phyloP scores from a whole-genome alignment of 331 rosid species.

The Phaseolus coccineus region DNA sequence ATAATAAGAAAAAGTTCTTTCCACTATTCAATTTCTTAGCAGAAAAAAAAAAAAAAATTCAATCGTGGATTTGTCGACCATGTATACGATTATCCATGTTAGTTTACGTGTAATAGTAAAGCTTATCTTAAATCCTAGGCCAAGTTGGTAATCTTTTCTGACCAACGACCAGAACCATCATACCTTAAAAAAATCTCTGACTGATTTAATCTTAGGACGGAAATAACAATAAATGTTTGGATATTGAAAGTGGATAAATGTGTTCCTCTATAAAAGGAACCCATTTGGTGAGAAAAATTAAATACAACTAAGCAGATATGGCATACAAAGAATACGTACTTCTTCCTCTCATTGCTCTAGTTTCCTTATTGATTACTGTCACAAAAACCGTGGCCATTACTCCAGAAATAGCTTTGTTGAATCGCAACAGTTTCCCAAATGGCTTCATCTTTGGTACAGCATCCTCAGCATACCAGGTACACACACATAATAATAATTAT shows the following conservation, averaged over 20 bases:
- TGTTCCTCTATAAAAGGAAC: background rate
- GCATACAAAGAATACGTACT: background rate
- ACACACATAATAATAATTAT: background rate
- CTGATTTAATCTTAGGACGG: background rate
- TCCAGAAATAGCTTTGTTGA: constrained; percentile 23
- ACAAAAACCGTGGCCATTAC: background rate
- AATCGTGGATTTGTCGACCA: too few relatives aligned
- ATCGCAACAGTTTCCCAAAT: constrained; percentile 46
- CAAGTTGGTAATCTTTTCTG: background rate
- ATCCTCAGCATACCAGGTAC: constrained; percentile 44
- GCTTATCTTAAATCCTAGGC: too few relatives aligned
- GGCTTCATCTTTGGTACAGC: constrained; percentile 56
- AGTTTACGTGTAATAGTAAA: too few relatives aligned
- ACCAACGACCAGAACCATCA: too few relatives aligned
- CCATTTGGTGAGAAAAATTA: background rate
- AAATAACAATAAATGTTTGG: background rate
- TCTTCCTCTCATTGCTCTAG: constrained; percentile 3
- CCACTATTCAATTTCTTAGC: background rate
- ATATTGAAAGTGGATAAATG: background rate
- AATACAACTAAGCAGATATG: background rate
- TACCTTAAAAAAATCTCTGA: too few relatives aligned
- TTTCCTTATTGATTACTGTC: background rate
- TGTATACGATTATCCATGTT: too few relatives aligned
- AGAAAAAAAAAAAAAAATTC: too few relatives aligned
- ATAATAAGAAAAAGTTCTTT: too few relatives aligned